Percentiles rank a stretch among this genome's conserved stretches.
phyloP scores from a whole-genome alignment of 2,329 filamentous ascomycete genomes.

The Pezicula radicicola region DNA sequence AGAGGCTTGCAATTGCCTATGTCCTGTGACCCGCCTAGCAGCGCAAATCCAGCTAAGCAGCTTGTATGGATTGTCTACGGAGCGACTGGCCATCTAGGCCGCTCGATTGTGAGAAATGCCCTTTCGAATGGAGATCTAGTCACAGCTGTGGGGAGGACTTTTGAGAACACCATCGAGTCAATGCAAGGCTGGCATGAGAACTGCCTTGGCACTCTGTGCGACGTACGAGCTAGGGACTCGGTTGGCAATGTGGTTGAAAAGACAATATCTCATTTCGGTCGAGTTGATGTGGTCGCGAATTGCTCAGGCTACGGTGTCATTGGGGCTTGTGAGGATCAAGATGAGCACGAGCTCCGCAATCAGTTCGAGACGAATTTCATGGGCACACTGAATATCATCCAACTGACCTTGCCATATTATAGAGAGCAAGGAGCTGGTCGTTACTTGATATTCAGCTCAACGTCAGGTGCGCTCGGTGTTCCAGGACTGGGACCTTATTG shows the following conservation, averaged over 20 bases:
- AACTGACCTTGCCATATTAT: constrained; percentile 84
- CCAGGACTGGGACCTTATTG: constrained; percentile 93
- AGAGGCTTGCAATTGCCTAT: constrained; percentile 63
- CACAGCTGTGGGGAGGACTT: constrained; percentile 78
- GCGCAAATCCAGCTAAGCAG: constrained; percentile 66
- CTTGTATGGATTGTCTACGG: constrained; percentile 95
- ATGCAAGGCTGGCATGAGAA: constrained; percentile 71
- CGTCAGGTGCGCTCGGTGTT: constrained; percentile 86
- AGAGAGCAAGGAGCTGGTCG: constrained; percentile 71
- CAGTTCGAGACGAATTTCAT: constrained; percentile 99
- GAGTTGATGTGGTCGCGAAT: constrained; percentile 86
- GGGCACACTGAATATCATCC: constrained; percentile 90
- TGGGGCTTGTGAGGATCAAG: constrained; percentile 93
- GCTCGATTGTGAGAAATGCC: constrained; percentile 80
- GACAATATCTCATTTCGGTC: constrained; percentile 72
- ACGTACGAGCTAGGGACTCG: constrained; percentile 79
- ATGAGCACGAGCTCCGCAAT: constrained; percentile 89
- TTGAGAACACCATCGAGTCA: constrained; percentile 69
- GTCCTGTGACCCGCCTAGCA: constrained; percentile 81
- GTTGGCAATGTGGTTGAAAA: constrained; percentile 69
- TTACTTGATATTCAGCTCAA: constrained; percentile 94
- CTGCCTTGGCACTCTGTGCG: constrained; percentile 80
- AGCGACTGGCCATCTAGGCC: constrained; percentile 94
- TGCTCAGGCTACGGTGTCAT: constrained; percentile 96
- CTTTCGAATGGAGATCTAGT: constrained; percentile 80